Percentiles rank a stretch among this genome's conserved stretches.
phyloP scores from a whole-genome alignment of 1,284 basidiomycete genomes.

The Trichosporon faecale region DNA sequence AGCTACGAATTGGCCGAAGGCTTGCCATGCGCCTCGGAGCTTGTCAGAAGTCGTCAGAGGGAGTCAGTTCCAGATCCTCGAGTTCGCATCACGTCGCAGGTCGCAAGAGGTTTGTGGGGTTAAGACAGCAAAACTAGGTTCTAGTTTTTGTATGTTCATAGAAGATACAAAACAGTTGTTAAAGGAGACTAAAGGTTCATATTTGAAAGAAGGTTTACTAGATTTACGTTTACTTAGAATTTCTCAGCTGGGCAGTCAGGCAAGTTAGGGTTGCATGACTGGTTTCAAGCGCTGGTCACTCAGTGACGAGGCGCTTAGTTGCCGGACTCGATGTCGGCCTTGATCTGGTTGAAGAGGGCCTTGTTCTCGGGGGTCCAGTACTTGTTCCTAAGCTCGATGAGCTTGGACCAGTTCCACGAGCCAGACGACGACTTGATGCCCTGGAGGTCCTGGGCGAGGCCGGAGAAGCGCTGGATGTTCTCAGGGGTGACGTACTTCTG shows the following conservation, averaged over 20 bases:
- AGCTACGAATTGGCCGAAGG: neutral
- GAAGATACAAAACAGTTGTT: constrained; percentile 1
- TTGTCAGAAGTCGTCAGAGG: neutral
- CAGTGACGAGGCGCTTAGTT: constrained; percentile 7
- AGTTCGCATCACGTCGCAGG: neutral
- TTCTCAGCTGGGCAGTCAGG: neutral
- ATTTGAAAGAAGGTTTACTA: neutral
- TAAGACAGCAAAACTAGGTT: neutral
- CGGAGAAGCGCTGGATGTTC: neutral
- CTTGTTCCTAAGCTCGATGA: neutral
- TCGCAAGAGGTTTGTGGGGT: neutral
- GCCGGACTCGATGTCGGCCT: constrained; percentile 2
- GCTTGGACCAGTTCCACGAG: neutral
- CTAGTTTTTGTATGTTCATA: constrained; percentile 1
- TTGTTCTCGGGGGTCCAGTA: constrained; percentile 9
- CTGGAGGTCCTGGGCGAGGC: neutral
- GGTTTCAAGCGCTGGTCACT: neutral
- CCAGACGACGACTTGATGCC: neutral
- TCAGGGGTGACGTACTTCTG: neutral
- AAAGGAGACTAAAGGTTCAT: neutral
- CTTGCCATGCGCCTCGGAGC: neutral
- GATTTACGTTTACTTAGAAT: neutral
- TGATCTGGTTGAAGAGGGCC: neutral
- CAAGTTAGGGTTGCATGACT: neutral
- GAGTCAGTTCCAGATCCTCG: neutral